Conservation (phyloP, 768 basidiomycete genomes). For the Kwoniella mangroviensis region DNA sequence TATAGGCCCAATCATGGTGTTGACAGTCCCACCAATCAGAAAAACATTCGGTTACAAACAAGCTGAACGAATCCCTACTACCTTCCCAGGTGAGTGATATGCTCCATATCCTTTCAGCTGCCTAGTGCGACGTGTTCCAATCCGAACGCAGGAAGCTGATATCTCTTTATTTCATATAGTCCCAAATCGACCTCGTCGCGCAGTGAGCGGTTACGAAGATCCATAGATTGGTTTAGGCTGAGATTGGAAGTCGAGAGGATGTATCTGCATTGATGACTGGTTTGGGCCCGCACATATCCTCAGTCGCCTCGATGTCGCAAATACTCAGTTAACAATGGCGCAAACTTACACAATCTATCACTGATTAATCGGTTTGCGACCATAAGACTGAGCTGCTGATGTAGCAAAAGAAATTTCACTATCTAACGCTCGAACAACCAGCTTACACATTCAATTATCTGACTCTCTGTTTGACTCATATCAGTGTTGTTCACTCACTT, state of each 20-base stretch:
- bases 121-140: neutral
- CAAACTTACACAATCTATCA: too few relatives aligned
- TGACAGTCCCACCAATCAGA: constrained; percentile 79
- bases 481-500: too few relatives aligned
- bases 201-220: constrained; percentile 76
- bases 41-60: constrained; percentile 72
- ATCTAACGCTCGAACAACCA: too few relatives aligned
- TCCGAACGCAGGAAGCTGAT: neutral
- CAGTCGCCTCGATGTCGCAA: too few relatives aligned
- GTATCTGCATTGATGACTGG: too few relatives aligned
- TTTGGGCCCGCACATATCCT: too few relatives aligned
- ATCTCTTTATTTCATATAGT: constrained; percentile 59
- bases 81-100: constrained; percentile 73
- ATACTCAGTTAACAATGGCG: too few relatives aligned
- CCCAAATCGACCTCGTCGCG: constrained; percentile 71
- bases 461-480: too few relatives aligned
- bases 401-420: too few relatives aligned
- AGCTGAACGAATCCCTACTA: constrained; percentile 69
- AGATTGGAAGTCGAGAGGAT: neutral
- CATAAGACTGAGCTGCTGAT: too few relatives aligned
- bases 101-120: neutral
- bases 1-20: constrained; percentile 71
- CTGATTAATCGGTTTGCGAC: too few relatives aligned
- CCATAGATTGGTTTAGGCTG: constrained; percentile 33
- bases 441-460: too few relatives aligned